Conservation (phyloP, 2,329 filamentous ascomycete species). For the Aspergillus sp. region DNA sequence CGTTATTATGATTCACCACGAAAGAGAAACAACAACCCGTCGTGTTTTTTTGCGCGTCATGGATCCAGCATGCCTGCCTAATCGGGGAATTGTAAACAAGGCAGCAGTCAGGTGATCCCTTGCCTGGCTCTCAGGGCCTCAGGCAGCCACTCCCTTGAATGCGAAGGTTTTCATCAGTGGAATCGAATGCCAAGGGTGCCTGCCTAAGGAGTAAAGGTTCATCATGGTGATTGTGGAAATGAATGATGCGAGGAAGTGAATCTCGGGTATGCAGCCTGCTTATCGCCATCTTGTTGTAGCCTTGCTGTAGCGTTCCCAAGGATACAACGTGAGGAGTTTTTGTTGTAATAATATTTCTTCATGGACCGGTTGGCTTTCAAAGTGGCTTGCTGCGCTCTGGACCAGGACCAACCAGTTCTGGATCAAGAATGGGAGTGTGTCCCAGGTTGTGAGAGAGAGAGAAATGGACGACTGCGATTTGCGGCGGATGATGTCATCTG, state of each 20-base stretch:
- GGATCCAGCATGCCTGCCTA: slow-evolving; percentile 13
- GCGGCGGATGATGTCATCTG: slow-evolving; percentile 11
- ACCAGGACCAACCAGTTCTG: background rate
- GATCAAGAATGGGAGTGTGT: background rate
- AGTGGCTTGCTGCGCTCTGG: no score
- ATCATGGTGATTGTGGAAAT: background rate
- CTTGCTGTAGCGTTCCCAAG: background rate
- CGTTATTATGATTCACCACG: slow-evolving; percentile 10
- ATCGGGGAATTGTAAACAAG: slow-evolving; percentile 22
- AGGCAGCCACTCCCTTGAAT: background rate
- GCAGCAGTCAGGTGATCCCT: slow-evolving; percentile 18
- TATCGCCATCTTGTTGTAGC: background rate
- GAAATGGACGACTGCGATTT: background rate
- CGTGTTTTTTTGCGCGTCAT: slow-evolving; percentile 16
- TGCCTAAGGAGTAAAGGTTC: background rate
- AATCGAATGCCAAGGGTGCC: background rate
- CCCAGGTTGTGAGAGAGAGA: background rate
- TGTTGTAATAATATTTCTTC: background rate
- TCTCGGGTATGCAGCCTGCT: background rate
- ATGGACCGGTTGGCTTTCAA: no score
- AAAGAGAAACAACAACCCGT: slow-evolving; percentile 4
- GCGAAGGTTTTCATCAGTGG: background rate
- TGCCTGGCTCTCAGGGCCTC: slow-evolving; percentile 9
- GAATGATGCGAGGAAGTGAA: background rate
- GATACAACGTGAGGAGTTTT: background rate